Conservation (phyloP, 1,139 yeast genomes). For the Zygoascus hellenicus region DNA sequence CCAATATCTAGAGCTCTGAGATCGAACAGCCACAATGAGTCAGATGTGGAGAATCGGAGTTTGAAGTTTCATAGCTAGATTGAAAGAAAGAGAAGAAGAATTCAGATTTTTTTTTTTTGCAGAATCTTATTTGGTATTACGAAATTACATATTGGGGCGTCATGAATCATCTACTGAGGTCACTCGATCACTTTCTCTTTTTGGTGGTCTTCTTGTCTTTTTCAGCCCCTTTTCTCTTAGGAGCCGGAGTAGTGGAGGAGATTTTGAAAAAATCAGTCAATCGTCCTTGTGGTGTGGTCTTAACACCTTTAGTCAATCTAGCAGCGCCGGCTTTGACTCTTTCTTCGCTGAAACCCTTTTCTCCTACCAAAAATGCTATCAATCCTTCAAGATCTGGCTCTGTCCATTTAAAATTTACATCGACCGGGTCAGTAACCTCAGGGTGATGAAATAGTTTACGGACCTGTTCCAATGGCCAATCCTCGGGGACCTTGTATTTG, state of each 20-base stretch:
- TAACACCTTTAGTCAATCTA: constrained; percentile 75
- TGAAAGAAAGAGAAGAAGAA: no score
- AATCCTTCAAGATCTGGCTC: constrained; percentile 76
- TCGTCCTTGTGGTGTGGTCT: constrained; percentile 84
- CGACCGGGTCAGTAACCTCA: constrained; percentile 60
- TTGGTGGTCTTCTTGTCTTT: constrained; percentile 23
- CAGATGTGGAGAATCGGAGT: background rate
- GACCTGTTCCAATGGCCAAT: constrained; percentile 92
- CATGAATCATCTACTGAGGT: background rate
- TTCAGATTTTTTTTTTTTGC: no score
- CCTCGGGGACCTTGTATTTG: constrained; percentile 82
- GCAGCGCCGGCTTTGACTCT: constrained; percentile 84
- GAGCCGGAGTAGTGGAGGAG: constrained; percentile 38
- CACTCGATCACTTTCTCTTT: constrained; percentile 12
- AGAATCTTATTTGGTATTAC: background rate
- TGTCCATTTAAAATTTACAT: constrained; percentile 55
- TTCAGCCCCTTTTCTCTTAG: constrained; percentile 26
- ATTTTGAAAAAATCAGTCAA: constrained; percentile 85
- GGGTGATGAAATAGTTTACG: constrained; percentile 77
- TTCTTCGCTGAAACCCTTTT: constrained; percentile 88
- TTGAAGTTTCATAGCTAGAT: background rate
- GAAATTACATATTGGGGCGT: background rate
- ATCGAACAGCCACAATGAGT: background rate
- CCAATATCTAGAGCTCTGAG: background rate
- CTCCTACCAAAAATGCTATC: constrained; percentile 61